Evolutionary conservation across 2,329 filamentous ascomycete genomes (phyloP), one percentile per base, ranked within the genome.

Genomic region (Alternaria brassicae): DNA sequence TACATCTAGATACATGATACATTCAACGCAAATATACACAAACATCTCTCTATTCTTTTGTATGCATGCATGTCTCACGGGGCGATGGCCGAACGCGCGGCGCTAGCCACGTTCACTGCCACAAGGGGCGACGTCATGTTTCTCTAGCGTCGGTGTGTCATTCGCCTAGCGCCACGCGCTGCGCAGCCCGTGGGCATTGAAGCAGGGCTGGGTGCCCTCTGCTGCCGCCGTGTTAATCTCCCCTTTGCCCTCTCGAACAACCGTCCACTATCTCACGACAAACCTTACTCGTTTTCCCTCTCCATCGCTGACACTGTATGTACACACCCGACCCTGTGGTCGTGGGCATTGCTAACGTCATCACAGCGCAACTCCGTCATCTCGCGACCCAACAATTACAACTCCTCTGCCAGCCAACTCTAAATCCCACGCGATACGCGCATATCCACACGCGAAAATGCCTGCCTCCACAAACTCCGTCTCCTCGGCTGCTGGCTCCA

Each of bases 381-480:
- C 48, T 15, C 7, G 21, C 40, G 4, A 28, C 23, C 17, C 53
- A 32, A 40, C 36, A 17, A 12, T 21, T 25, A 32, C 27, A 36
- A 42, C 12, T 15, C 30, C 13, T 21, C 44, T 4, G 17, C 28
- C 30, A 21, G 10, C 7, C 36, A 19, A 1, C 34, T 39, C 2
- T 13, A 4, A 10, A 34, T 0, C 19, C 0, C 13, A 7, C 44
- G 3, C 15, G 19, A 17, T 36, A 13, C 1, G 2, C 28, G 30
- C 44, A 48, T 34, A 12, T n/a, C 2, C 13, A 36, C 13, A 34
- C 1, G 1, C 13, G n/a, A 37, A 5, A 30, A 78, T 78, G 75
- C 75, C 75, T 63, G 67, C 66, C 17, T 76, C 75, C 15, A 70
- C 70, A 1, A 70, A 63, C 27, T 74, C 74, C 57, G 65, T 74